phyloP scores from a whole-genome alignment of 768 basidiomycete genomes.

The Floccularia luteovirens region DNA sequence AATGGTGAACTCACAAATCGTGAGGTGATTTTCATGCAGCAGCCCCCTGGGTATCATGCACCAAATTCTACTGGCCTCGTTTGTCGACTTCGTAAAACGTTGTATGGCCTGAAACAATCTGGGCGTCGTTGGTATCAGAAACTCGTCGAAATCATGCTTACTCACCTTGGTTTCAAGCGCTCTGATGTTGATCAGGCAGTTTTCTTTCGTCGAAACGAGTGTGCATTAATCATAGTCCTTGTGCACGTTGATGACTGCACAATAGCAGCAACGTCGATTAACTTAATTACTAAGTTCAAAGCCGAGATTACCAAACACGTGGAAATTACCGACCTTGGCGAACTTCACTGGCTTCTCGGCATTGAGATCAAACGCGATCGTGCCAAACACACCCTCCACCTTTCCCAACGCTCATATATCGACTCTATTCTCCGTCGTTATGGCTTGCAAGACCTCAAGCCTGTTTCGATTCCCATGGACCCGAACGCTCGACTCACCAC shows the following conservation, averaged over 20 bases:
- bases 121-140: constrained; percentile 1
- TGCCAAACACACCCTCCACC: constrained; percentile 9
- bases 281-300: constrained; percentile 1
- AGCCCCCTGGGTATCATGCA: constrained; percentile 14
- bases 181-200: not conserved
- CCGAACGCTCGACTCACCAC: constrained; percentile 5
- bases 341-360: constrained; percentile 6
- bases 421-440: constrained; percentile 12
- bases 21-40: constrained; percentile 26
- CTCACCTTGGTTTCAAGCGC: not conserved
- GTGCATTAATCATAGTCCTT: not conserved
- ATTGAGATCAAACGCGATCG: constrained; percentile 9
- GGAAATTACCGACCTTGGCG: constrained; percentile 9
- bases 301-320: constrained; percentile 3
- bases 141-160: not conserved
- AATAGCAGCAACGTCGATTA: not conserved
- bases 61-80: constrained; percentile 4
- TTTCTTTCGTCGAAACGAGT: not conserved
- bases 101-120: constrained; percentile 8
- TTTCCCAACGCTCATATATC: constrained; percentile 16
- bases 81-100: constrained; percentile 1
- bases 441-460: constrained; percentile 13
- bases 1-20: constrained; percentile 5
- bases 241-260: constrained; percentile 1
- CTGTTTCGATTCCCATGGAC: constrained; percentile 16